Evolutionary conservation across 1,139 yeast genomes (phyloP).

Genomic region (Debaryomyces fabryi): DNA sequence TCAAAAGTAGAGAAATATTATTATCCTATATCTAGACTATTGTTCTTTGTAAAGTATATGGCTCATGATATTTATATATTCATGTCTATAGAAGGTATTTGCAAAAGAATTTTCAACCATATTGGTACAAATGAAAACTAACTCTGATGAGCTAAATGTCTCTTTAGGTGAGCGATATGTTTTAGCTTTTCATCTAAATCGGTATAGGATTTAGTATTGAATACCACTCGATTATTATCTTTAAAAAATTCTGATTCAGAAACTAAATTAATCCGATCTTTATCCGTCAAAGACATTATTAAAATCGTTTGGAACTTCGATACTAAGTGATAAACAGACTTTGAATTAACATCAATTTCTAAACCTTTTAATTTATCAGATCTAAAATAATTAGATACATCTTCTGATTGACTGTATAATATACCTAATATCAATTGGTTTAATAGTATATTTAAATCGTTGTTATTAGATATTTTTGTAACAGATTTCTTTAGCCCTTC

Average conservation of each 20-base stretch:
- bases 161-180: slow-evolving; percentile 5
- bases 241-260: background rate
- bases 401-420: slow-evolving; percentile 59
- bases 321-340: background rate
- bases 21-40: too few species aligned
- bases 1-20: too few species aligned
- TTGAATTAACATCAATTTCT: slow-evolving; percentile 33
- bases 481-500: slow-evolving; percentile 67
- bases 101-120: background rate
- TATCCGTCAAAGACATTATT: slow-evolving; percentile 14
- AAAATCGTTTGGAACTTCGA: slow-evolving; percentile 28
- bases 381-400: slow-evolving; percentile 40
- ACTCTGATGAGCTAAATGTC: background rate
- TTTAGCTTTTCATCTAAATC: slow-evolving; percentile 6
- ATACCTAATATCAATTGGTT: slow-evolving; percentile 64
- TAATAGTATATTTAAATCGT: slow-evolving; percentile 60
- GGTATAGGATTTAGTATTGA: slow-evolving; percentile 2
- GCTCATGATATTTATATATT: background rate
- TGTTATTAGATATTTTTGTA: slow-evolving; percentile 63
- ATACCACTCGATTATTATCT: background rate
- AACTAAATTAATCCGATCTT: background rate
- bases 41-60: too few species aligned
- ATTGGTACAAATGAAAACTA: background rate
- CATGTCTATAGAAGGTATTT: background rate
- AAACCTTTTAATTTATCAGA: slow-evolving; percentile 46